phyloP scores from a whole-genome alignment of 768 basidiomycete species.

The Leucocoprinus leucothites region DNA sequence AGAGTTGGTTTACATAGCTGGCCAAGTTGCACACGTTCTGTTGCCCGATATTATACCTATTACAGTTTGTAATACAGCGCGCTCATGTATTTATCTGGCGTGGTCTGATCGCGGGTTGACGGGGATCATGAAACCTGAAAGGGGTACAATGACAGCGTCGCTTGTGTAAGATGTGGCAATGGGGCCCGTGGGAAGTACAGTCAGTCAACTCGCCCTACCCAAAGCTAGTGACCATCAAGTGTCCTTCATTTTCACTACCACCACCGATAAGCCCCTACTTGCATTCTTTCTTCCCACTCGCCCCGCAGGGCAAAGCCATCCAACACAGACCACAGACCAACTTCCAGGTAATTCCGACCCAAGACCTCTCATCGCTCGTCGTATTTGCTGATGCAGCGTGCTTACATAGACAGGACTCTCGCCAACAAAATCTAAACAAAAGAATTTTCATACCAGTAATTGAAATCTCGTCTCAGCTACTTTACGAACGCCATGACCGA shows the following conservation, averaged over 20 bases:
- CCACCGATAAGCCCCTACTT: constrained; percentile 37
- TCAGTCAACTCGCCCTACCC: constrained; percentile 22
- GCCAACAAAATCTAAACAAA: constrained; percentile 31
- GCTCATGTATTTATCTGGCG: constrained; percentile 5
- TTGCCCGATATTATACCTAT: constrained; percentile 5
- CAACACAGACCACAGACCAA: constrained; percentile 36
- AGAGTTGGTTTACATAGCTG: constrained; percentile 5
- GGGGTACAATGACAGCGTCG: background rate
- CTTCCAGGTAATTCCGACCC: constrained; percentile 36
- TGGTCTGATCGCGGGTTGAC: background rate
- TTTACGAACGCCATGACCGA: constrained; percentile 90
- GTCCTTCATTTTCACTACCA: constrained; percentile 46
- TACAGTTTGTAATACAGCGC: background rate
- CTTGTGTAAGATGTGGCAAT: constrained; percentile 8
- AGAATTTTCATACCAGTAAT: constrained; percentile 27
- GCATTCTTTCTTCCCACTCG: constrained; percentile 71
- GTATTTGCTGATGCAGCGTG: constrained; percentile 12
- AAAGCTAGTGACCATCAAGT: constrained; percentile 35
- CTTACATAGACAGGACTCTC: constrained; percentile 15
- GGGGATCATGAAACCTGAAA: background rate
- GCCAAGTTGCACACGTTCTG: background rate
- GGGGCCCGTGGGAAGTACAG: constrained; percentile 35
- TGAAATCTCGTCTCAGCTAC: constrained; percentile 40
- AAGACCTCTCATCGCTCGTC: background rate
- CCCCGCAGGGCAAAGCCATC: constrained; percentile 88